Conservation (phyloP, 2,329 filamentous ascomycete species). For the Ustulina deusta region DNA sequence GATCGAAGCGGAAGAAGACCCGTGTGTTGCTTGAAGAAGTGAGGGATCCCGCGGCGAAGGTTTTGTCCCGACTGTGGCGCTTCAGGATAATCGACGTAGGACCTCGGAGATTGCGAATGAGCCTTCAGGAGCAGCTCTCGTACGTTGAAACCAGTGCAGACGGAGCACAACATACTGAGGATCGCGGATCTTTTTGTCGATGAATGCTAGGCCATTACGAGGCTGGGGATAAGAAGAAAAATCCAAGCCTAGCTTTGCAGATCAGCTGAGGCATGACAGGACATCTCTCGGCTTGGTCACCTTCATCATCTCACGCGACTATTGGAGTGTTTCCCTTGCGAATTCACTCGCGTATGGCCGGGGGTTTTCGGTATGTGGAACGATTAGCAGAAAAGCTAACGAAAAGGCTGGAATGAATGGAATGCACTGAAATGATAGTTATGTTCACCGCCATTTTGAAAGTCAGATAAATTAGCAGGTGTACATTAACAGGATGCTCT, state of each 20-base stretch:
- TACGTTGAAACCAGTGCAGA: constrained; percentile 6
- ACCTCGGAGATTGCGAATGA: not conserved
- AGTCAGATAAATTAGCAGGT: too few relatives aligned
- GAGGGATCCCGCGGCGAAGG: not conserved
- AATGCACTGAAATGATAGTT: too few relatives aligned
- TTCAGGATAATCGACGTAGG: not conserved
- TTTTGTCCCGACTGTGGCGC: not conserved
- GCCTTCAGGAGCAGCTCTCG: constrained; percentile 9
- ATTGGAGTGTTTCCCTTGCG: too few relatives aligned
- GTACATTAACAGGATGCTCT: too few relatives aligned
- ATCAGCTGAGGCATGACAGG: not conserved
- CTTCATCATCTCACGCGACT: too few relatives aligned
- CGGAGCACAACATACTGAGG: constrained; percentile 8
- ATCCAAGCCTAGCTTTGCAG: not conserved
- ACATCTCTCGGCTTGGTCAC: not conserved
- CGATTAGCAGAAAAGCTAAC: too few relatives aligned
- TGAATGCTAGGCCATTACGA: not conserved
- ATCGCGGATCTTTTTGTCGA: not conserved
- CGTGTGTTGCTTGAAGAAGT: constrained; percentile 5
- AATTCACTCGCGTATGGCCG: too few relatives aligned
- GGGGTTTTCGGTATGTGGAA: too few relatives aligned
- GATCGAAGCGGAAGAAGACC: constrained; percentile 4
- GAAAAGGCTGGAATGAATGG: too few relatives aligned
- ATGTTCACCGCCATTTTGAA: too few relatives aligned
- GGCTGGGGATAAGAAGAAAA: not conserved